Conservation (phyloP, 2,329 filamentous ascomycete species). For the Myrmaecium sp. region DNA sequence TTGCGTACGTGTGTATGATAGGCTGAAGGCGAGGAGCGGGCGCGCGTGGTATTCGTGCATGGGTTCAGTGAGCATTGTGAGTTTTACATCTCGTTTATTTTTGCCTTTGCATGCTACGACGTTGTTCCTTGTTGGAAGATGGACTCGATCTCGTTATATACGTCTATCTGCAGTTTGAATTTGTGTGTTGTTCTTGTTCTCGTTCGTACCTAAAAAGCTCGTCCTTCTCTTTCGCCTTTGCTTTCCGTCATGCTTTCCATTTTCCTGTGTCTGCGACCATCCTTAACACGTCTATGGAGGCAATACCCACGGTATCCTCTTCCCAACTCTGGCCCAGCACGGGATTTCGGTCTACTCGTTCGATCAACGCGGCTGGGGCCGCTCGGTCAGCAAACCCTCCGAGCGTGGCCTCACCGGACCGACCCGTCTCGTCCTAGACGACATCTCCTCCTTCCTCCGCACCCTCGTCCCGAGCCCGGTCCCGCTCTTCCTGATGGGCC, state of each 20-base stretch:
- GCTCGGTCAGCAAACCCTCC: slow-evolving; percentile 42
- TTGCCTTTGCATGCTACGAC: neutral
- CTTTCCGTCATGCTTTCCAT: no score
- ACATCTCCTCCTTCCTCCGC: slow-evolving; percentile 61
- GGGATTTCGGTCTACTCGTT: slow-evolving; percentile 64
- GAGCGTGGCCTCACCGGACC: slow-evolving; percentile 59
- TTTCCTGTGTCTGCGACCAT: no score
- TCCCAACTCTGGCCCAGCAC: slow-evolving; percentile 47
- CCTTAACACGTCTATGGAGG: slow-evolving; percentile 23
- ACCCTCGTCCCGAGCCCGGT: slow-evolving; percentile 34
- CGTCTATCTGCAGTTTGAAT: no score
- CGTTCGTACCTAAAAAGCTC: neutral
- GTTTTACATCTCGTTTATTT: slow-evolving; percentile 5
- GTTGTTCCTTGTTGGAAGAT: no score
- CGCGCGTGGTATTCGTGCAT: slow-evolving; percentile 69
- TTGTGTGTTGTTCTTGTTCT: no score
- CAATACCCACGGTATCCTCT: slow-evolving; percentile 60
- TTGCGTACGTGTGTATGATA: no score
- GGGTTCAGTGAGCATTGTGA: slow-evolving; percentile 71
- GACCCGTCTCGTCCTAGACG: slow-evolving; percentile 54
- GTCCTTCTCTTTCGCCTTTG: neutral
- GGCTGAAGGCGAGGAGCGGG: slow-evolving; percentile 42
- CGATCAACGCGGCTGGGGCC: slow-evolving; percentile 83
- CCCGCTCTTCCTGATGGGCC: slow-evolving; percentile 73
- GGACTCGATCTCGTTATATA: no score